A percentile compares a stretch with the other conserved stretches of the same genome.
phyloP scores from a whole-genome alignment of 306 rosid genomes.

The Oemleria cerasiformis region DNA sequence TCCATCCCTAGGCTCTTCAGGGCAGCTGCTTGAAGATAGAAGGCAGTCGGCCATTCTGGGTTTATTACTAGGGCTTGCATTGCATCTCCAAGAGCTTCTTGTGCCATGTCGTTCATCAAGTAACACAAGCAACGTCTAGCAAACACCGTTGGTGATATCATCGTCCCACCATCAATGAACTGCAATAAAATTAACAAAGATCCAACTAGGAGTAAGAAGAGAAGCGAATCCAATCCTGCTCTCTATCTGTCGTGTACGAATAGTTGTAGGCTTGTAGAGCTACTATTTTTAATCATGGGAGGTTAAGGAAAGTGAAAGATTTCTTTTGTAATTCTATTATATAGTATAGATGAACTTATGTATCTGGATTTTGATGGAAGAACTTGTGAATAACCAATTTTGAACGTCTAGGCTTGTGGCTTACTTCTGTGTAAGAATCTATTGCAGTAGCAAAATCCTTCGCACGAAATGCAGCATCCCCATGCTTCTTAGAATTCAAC shows the following conservation, averaged over 20 bases:
- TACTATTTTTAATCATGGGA: not conserved
- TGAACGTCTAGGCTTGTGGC: constrained; percentile 27
- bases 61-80: constrained; percentile 90
- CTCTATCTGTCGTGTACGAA: not conserved
- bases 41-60: constrained; percentile 82
- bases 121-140: constrained; percentile 94
- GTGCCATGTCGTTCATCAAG: constrained; percentile 84
- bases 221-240: not conserved
- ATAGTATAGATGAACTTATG: too few relatives aligned
- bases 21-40: constrained; percentile 95
- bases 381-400: not conserved
- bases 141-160: constrained; percentile 85
- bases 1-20: constrained; percentile 95
- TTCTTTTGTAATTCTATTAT: too few relatives aligned
- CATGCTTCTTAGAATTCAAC: constrained; percentile 82
- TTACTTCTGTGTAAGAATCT: constrained; percentile 80
- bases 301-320: not conserved
- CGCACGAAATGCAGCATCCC: constrained; percentile 83
- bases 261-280: not conserved
- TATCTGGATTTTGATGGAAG: constrained; percentile 12
- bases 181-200: constrained; percentile 29
- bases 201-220: constrained; percentile 2
- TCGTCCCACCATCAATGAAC: constrained; percentile 92
- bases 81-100: constrained; percentile 98
- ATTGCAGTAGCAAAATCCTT: constrained; percentile 67